Evolutionary conservation across 129 eudicot species (phyloP).

Genomic region (Escallonia herrerae): DNA sequence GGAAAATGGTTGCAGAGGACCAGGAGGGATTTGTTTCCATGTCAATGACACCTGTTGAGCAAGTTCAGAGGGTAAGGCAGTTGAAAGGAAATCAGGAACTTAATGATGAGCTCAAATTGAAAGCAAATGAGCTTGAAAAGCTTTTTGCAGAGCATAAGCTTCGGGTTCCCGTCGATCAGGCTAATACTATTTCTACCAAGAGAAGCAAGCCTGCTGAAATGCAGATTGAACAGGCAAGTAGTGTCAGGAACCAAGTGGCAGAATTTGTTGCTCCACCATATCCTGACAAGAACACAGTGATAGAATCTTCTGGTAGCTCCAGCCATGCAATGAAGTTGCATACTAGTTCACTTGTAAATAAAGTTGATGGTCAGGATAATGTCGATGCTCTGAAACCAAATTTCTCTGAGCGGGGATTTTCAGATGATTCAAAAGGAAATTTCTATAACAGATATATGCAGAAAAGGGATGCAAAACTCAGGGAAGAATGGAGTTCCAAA

Average conservation of each 20-base stretch:
- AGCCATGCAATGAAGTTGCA: not conserved
- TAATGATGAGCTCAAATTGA: slow-evolving; percentile 78
- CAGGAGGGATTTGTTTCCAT: slow-evolving; percentile 33
- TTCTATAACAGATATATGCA: slow-evolving; percentile 67
- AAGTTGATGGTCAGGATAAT: slow-evolving; percentile 35
- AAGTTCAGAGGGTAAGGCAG: slow-evolving; percentile 56
- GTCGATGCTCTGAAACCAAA: slow-evolving; percentile 27
- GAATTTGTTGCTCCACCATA: slow-evolving; percentile 30
- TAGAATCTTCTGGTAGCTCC: slow-evolving; percentile 18
- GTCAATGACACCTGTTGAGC: slow-evolving; percentile 42
- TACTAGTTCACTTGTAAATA: slow-evolving; percentile 1
- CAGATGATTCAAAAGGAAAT: slow-evolving; percentile 68
- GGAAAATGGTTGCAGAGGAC: slow-evolving; percentile 30
- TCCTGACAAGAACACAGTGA: slow-evolving; percentile 18
- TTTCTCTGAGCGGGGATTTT: slow-evolving; percentile 37
- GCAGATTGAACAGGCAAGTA: slow-evolving; percentile 27
- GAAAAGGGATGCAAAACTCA: slow-evolving; percentile 77
- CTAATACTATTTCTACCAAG: slow-evolving; percentile 25
- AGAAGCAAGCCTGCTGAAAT: slow-evolving; percentile 48
- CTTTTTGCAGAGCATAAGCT: slow-evolving; percentile 93
- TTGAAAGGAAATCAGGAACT: slow-evolving; percentile 84
- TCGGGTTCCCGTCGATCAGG: slow-evolving; percentile 65
- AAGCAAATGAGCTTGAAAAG: slow-evolving; percentile 94
- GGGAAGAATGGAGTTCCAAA: slow-evolving; percentile 78
- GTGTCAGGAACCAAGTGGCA: slow-evolving; percentile 24